Evolutionary conservation across 192 early-diverging fungal species (phyloP).

Genomic region (Chytriomyces sp.): DNA sequence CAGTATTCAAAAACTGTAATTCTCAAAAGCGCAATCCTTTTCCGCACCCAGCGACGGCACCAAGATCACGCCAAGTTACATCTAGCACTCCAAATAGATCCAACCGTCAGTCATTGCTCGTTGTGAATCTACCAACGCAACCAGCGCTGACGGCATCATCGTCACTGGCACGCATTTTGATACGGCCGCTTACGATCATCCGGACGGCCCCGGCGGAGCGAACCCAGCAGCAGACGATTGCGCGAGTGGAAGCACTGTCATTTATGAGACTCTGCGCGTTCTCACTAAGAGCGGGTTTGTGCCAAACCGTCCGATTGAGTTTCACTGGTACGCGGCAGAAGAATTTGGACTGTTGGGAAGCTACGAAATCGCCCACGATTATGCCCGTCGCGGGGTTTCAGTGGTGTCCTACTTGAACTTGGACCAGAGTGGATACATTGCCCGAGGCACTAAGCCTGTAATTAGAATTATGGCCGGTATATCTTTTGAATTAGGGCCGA

Average conservation of each 20-base stretch:
- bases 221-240: constrained; percentile 42
- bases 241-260: constrained; percentile 17
- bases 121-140: constrained; percentile 19
- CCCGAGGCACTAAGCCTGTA: constrained; percentile 44
- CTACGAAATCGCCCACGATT: constrained; percentile 50
- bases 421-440: constrained; percentile 62
- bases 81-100: constrained; percentile 17
- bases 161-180: constrained; percentile 7
- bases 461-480: constrained; percentile 72
- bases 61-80: constrained; percentile 24
- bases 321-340: constrained; percentile 86
- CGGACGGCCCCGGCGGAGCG: constrained; percentile 40
- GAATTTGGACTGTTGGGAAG: constrained; percentile 80
- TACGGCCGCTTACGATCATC: background rate
- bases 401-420: constrained; percentile 36
- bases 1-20: no score
- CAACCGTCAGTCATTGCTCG: constrained; percentile 38
- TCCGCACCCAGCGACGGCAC: background rate
- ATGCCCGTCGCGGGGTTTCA: constrained; percentile 19
- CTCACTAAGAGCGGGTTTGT: constrained; percentile 64
- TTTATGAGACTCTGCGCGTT: constrained; percentile 73
- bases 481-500: no score
- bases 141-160: background rate
- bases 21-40: constrained; percentile 54
- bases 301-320: no score